A percentile compares a stretch with the other conserved stretches of the same genome.
Evolutionary conservation across 768 basidiomycete genomes (phyloP).

Genomic region (Termitomyces sp.): DNA sequence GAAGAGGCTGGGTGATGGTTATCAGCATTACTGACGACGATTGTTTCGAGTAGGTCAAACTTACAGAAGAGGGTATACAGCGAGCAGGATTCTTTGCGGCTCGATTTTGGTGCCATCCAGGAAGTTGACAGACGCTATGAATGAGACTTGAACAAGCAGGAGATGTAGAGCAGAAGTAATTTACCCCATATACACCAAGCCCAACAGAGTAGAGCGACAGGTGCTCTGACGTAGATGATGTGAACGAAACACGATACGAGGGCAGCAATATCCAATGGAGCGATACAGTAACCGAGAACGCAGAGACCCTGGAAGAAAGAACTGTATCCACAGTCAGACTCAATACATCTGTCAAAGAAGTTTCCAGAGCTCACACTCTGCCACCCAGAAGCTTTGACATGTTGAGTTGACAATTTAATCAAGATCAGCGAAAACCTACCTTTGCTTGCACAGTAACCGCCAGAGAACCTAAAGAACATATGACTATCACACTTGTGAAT

Average conservation of each 20-base stretch:
- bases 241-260: constrained; percentile 84
- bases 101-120: constrained; percentile 94
- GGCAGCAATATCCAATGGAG: constrained; percentile 89
- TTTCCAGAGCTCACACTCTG: constrained; percentile 58
- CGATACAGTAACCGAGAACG: constrained; percentile 93
- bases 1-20: constrained; percentile 57
- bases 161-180: constrained; percentile 21
- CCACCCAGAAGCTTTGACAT: constrained; percentile 67
- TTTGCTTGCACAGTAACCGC: constrained; percentile 96
- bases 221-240: constrained; percentile 82
- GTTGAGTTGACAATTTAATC: constrained; percentile 3
- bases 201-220: constrained; percentile 84
- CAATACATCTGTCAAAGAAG: not conserved
- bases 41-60: constrained; percentile 24
- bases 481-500: constrained; percentile 92
- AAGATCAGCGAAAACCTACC: constrained; percentile 35
- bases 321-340: constrained; percentile 33
- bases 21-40: not conserved
- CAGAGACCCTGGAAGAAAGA: constrained; percentile 97
- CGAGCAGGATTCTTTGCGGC: constrained; percentile 84
- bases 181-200: constrained; percentile 97
- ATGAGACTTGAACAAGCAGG: not conserved
- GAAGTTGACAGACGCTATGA: constrained; percentile 87
- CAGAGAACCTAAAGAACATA: constrained; percentile 87
- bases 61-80: constrained; percentile 94